Evolutionary conservation across 1,284 basidiomycete genomes (phyloP).

Genomic region (Pulveroboletus sp.): DNA sequence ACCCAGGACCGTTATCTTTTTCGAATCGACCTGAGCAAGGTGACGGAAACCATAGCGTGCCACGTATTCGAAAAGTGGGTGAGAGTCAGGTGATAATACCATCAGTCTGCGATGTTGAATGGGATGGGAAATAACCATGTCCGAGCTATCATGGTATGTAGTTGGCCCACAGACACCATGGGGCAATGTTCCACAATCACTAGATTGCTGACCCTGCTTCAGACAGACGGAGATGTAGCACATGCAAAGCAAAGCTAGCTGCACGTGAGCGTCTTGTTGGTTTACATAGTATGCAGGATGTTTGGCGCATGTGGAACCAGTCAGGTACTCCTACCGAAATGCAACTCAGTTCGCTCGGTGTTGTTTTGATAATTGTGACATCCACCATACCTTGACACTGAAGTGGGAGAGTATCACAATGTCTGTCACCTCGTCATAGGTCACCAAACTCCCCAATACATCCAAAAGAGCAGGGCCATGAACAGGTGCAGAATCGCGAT

Average conservation of each 20-base stretch:
- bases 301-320: not conserved
- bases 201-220: not conserved
- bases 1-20: not conserved
- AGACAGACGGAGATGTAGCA: not conserved
- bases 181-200: not conserved
- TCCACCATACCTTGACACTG: slow-evolving; percentile 4
- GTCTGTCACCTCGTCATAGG: not conserved
- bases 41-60: not conserved
- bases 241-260: not conserved
- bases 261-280: not conserved
- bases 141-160: not conserved
- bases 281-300: not conserved
- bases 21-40: not conserved
- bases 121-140: no score
- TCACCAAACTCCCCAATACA: slow-evolving; percentile 6
- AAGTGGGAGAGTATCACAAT: slow-evolving; percentile 3
- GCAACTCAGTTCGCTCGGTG: not conserved
- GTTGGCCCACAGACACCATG: no score
- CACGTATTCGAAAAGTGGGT: not conserved
- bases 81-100: not conserved
- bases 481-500: not conserved
- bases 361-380: no score
- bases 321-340: not conserved
- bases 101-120: no score
- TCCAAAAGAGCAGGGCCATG: slow-evolving; percentile 2